These are phyloP conservation scores for Thermothielavioides terrestris DNA, from an alignment of 495 filamentous ascomycete genomes.

Conservation along the genomic window DNA sequence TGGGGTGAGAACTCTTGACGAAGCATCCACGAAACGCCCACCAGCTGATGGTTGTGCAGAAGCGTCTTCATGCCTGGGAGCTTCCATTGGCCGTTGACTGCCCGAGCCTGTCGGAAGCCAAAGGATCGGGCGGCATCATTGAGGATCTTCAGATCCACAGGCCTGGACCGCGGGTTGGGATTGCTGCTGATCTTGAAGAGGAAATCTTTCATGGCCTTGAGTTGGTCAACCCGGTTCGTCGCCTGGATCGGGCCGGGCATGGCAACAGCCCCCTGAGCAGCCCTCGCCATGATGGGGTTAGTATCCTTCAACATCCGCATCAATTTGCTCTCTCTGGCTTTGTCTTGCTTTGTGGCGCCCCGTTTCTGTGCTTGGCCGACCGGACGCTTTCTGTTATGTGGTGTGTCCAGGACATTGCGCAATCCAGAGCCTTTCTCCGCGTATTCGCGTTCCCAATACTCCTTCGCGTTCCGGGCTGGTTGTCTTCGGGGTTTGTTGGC, in stretches of 20 bases:
- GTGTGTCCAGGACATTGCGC: background rate
- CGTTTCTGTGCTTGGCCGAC: background rate
- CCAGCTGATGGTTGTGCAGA: slow-evolving; percentile 1
- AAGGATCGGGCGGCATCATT: background rate
- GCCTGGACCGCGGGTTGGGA: background rate
- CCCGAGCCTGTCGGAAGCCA: background rate
- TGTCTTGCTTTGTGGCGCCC: background rate
- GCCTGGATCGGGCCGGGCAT: background rate
- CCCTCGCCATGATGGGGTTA: background rate
- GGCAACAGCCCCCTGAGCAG: background rate
- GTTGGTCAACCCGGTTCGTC: background rate
- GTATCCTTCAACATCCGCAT: background rate
- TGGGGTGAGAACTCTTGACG: background rate
- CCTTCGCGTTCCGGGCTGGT: background rate
- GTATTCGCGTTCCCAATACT: background rate
- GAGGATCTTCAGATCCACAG: background rate
- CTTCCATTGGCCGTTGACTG: background rate
- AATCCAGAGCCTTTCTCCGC: background rate
- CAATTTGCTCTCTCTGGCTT: background rate
- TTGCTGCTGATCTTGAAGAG: background rate
- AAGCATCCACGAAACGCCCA: background rate
- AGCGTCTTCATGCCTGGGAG: background rate
- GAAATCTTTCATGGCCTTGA: background rate
- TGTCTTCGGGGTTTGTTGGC: background rate
- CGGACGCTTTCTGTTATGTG: background rate